Percentiles rank a stretch among this genome's conserved stretches.
These are phyloP conservation scores for Ilyonectria destructans DNA, from an alignment of 2,329 filamentous ascomycete genomes.

Conservation along the genomic window DNA sequence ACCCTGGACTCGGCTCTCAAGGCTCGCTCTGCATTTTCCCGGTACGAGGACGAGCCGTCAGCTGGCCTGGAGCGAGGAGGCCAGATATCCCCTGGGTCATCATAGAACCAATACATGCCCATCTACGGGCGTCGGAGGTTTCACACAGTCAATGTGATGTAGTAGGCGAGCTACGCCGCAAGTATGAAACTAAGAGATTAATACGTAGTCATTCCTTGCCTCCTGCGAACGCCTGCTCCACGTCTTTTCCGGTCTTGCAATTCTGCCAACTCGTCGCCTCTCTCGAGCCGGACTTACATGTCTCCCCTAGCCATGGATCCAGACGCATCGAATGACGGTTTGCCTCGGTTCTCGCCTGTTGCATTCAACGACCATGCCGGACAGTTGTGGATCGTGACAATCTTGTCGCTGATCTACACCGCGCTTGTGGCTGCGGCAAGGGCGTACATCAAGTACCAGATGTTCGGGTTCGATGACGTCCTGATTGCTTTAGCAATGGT, in stretches of 20 bases:
- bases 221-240: slow-evolving; percentile 9
- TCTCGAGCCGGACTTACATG: background rate
- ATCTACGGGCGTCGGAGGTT: background rate
- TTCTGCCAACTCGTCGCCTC: background rate
- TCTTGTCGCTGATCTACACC: slow-evolving; percentile 43
- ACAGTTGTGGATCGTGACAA: slow-evolving; percentile 43
- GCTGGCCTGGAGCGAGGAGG: slow-evolving; percentile 9
- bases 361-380: slow-evolving; percentile 40
- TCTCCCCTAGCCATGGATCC: slow-evolving; percentile 29
- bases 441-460: slow-evolving; percentile 42
- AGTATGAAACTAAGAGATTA: slow-evolving; percentile 18
- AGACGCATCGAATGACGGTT: slow-evolving; percentile 18
- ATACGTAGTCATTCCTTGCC: slow-evolving; percentile 16
- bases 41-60: slow-evolving; percentile 1
- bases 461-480: slow-evolving; percentile 42
- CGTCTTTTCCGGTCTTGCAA: slow-evolving; percentile 2
- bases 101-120: background rate
- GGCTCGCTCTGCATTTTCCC: slow-evolving; percentile 3
- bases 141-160: slow-evolving; percentile 15
- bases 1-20: slow-evolving; percentile 1
- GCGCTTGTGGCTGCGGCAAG: slow-evolving; percentile 34
- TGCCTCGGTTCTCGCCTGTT: slow-evolving; percentile 35
- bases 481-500: slow-evolving; percentile 36
- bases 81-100: slow-evolving; percentile 15
- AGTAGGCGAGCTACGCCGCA: slow-evolving; percentile 12